Evolutionary conservation across 306 rosid genomes (phyloP).

Genomic region (Rosa rugosa): DNA sequence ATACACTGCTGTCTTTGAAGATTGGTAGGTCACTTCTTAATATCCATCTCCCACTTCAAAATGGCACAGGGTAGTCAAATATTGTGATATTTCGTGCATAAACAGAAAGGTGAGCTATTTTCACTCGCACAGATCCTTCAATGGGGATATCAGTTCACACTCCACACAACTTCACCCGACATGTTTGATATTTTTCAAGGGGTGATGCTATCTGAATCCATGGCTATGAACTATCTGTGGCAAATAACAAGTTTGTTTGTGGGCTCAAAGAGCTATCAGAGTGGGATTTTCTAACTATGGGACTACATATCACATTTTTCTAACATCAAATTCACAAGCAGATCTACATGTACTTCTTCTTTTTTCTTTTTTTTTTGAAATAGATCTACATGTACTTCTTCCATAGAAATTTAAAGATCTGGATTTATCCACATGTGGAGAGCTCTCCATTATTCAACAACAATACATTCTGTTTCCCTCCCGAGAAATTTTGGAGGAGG

Average conservation of each 20-base stretch:
- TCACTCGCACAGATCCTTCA: neutral
- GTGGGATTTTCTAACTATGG: too few species aligned
- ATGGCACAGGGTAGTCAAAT: neutral
- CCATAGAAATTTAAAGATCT: too few species aligned
- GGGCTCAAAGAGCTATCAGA: neutral
- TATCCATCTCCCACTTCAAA: neutral
- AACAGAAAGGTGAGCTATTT: neutral
- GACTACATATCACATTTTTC: too few species aligned
- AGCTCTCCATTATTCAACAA: too few species aligned
- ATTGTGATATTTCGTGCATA: neutral
- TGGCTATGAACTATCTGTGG: neutral
- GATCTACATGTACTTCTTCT: too few species aligned
- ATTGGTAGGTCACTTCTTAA: neutral
- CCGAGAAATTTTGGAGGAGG: too few species aligned
- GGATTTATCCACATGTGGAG: too few species aligned
- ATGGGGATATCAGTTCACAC: neutral
- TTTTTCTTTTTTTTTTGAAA: too few species aligned
- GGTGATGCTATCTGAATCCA: neutral
- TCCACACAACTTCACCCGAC: neutral
- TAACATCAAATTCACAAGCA: too few species aligned
- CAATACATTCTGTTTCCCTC: too few species aligned
- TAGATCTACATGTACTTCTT: too few species aligned
- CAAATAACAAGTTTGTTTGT: neutral
- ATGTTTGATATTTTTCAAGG: neutral
- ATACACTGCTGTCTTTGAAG: neutral